These are phyloP conservation scores for Stachybotrys echinatus DNA, from an alignment of 2,329 filamentous ascomycete species.

Conservation along the genomic window DNA sequence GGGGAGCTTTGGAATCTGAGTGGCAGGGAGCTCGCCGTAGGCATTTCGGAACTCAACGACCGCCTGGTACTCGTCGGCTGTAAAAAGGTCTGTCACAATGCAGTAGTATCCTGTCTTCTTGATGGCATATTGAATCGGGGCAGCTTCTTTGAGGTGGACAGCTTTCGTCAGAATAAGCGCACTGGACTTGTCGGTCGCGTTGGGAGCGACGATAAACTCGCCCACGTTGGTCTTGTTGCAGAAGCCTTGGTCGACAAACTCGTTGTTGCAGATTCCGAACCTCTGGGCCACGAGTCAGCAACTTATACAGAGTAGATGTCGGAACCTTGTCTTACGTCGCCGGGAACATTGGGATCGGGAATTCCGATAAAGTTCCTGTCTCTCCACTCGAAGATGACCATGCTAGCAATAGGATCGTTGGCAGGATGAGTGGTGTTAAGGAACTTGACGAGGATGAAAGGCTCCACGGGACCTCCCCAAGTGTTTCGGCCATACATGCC, in stretches of 20 bases:
- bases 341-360: slow-evolving; percentile 46
- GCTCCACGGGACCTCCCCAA: slow-evolving; percentile 85
- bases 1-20: slow-evolving; percentile 92
- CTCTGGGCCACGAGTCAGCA: slow-evolving; percentile 18
- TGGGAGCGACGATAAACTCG: slow-evolving; percentile 74
- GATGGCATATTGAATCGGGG: slow-evolving; percentile 74
- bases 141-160: slow-evolving; percentile 72
- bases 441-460: slow-evolving; percentile 84
- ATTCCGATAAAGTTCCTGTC: slow-evolving; percentile 77
- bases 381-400: slow-evolving; percentile 92
- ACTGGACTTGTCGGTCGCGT: slow-evolving; percentile 66
- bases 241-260: slow-evolving; percentile 60
- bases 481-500: slow-evolving; percentile 91
- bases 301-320: slow-evolving; percentile 38
- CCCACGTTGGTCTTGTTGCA: slow-evolving; percentile 78
- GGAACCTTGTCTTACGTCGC: slow-evolving; percentile 39
- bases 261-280: slow-evolving; percentile 66
- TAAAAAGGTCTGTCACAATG: slow-evolving; percentile 71
- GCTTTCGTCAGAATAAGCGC: slow-evolving; percentile 74
- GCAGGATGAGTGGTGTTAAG: slow-evolving; percentile 48
- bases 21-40: slow-evolving; percentile 90
- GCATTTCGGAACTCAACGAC: slow-evolving; percentile 92
- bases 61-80: slow-evolving; percentile 65
- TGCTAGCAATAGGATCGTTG: slow-evolving; percentile 70
- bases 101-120: slow-evolving; percentile 96